Evolutionary conservation across 805 yeast species (phyloP), one percentile per base, ranked within the genome.

Genomic region (Martiniozyma abietophila): DNA sequence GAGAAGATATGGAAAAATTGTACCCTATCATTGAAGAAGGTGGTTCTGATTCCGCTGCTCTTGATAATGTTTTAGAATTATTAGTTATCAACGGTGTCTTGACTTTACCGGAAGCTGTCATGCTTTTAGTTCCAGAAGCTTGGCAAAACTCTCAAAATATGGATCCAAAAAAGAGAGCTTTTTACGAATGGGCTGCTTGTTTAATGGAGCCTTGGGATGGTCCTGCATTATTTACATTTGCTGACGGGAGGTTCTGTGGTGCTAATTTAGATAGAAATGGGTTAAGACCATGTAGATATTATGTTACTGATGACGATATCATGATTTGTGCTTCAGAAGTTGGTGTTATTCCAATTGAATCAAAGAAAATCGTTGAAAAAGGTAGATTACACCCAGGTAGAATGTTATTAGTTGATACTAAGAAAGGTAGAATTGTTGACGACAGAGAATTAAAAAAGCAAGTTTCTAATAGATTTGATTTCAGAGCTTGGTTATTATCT

Each of bases 141-240:
- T 86, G 96, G 92, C 96, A 89, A 61, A 81, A 82, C 55, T 92
- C 88, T 60, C 59, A 61, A 36, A 59, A 71, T 44, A 86, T 89
- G 81, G 96, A 89, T 58, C 84, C 94, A 36, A 79, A 81, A 58
- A 82, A 88, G 64, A 76, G 72, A 50, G 96, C 97, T 1, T 89
- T 94, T 61, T 89, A 89, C 64, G 96, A 92, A 59, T 89, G 97
- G 97, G 97, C 96, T 31, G 95, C 97, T 9, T 86, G 96, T 63
- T 64, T 89, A 45, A 92, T 92, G 96, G 98, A 89, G 65, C 97
- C 97, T 7, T 89, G 98, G 98, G 98, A 89, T 63, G 98, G 98
- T 45, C 98, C 98, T 14, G 97, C 97, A 23, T 65, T 92, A 47
- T 83, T 89, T 66, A 86, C 95, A 20, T 92, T 89, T 59, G 89